Conservation (phyloP, 1,284 basidiomycete species). For the Sporisorium reilianum region DNA sequence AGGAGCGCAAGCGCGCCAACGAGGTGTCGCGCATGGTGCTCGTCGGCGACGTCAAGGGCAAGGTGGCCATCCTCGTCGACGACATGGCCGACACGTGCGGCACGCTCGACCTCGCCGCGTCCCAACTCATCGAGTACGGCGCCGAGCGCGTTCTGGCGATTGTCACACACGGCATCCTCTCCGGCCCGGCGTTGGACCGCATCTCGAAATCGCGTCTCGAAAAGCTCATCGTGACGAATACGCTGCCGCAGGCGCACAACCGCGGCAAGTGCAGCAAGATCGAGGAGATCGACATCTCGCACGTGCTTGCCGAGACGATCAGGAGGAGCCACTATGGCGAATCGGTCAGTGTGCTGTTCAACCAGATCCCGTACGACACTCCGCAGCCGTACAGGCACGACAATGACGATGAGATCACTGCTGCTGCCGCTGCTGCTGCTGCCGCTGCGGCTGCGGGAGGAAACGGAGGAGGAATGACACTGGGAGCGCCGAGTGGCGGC, state of each 20-base stretch:
- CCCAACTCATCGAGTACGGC: conserved; percentile 89
- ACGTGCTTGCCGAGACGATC: conserved; percentile 96
- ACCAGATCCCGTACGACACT: conserved; percentile 68
- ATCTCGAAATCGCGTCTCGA: conserved; percentile 74
- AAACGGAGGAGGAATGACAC: neutral
- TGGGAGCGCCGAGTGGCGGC: neutral
- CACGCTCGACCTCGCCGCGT: conserved; percentile 91
- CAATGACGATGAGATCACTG: conserved; percentile 37
- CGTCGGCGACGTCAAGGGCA: conserved; percentile 92
- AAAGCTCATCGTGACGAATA: conserved; percentile 98
- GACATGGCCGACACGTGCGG: conserved; percentile 99
- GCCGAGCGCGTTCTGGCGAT: conserved; percentile 88
- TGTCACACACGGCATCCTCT: conserved; percentile 97
- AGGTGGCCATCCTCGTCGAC: conserved; percentile 97
- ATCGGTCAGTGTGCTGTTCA: conserved; percentile 64
- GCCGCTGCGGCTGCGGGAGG: neutral
- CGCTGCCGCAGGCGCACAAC: conserved; percentile 89
- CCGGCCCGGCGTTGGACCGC: conserved; percentile 82
- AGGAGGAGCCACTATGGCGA: conserved; percentile 77
- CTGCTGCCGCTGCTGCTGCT: conserved; percentile 1
- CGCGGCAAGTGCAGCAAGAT: conserved; percentile 83
- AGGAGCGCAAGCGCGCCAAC: conserved; percentile 99
- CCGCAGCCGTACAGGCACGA: conserved; percentile 67
- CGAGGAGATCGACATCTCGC: conserved; percentile 89
- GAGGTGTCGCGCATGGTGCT: conserved; percentile 99